Evolutionary conservation across 2,329 filamentous ascomycete species (phyloP), one percentile per base, ranked within the genome.

Genomic region (Ramularia endophylla): DNA sequence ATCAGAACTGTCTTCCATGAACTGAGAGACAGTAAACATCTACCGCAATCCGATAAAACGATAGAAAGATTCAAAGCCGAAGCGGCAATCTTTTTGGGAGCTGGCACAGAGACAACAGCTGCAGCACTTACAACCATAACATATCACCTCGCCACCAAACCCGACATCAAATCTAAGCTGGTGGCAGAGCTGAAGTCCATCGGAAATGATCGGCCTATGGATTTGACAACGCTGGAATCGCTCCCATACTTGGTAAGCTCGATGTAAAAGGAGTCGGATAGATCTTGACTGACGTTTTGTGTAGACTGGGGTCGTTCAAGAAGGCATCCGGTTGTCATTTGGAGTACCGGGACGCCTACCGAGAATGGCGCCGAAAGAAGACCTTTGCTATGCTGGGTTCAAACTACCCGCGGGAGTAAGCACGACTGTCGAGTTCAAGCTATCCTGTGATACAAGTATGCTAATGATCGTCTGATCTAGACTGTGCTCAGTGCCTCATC

Each of bases 61-160:
- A 25, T 40, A 15, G 28, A 35, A 30, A 40, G 40, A 17, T 29
- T 45, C 8, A 29, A 37, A 8, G 30, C 22, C 4, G 70, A 73
- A 56, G 64, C 62, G 1, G 62, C 66, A 49, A 62, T 64, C 0
- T 55, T 74, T 38, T 59, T 73, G 43, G 70, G 70, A 45, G 71
- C 63, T 2, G 71, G 70, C 4, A 60, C 61, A 11, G 68, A 72
- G 40, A 73, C 70, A 0, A 63, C 64, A 6, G 68, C 62, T 0
- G 64, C 63, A 30, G 59, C 67, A 2, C 48, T 72, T 7, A 65
- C 65, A 55, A 52, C 66, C 5, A 67, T 65, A 1, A 58, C 61
- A 3, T 71, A 62, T 47, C 56, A 71, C 38, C 38, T 72, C 18
- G 54, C 71, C 5, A 53, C 63, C 13, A 43, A 61, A 1, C 60